A percentile compares a stretch with the other conserved stretches of the same genome.
Conservation (phyloP, 257 asterid genomes). For the Phtheirospermum japonicum region DNA sequence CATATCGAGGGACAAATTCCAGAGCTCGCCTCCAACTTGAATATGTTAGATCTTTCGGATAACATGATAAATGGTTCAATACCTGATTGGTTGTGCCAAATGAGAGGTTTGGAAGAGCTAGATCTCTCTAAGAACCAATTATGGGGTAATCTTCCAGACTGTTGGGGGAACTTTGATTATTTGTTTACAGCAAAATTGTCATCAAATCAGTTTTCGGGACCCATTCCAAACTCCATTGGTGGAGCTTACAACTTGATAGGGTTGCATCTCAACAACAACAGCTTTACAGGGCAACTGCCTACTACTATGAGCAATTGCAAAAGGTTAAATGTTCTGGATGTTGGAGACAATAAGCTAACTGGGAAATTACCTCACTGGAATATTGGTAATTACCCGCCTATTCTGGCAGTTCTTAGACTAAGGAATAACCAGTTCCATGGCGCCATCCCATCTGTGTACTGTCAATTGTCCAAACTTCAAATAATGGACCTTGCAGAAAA, state of each 20-base stretch:
- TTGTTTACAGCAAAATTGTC: not conserved
- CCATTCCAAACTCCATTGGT: constrained; percentile 6
- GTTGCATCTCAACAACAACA: too few species aligned
- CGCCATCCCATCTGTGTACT: not conserved
- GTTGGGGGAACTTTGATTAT: not conserved
- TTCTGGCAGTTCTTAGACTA: not conserved
- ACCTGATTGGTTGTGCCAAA: not conserved
- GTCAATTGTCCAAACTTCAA: not conserved
- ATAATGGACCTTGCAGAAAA: constrained; percentile 7
- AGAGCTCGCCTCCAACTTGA: not conserved
- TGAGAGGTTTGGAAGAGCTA: not conserved
- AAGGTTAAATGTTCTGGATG: too few species aligned
- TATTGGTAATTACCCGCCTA: not conserved
- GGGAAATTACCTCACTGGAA: constrained; percentile 3
- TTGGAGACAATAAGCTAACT: not conserved
- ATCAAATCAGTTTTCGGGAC: constrained; percentile 2
- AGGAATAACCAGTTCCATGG: not conserved
- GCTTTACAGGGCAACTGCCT: too few species aligned
- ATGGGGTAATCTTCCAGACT: constrained; percentile 3
- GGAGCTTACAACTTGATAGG: too few species aligned
- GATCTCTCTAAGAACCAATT: constrained; percentile 13
- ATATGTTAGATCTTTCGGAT: too few species aligned
- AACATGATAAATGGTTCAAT: not conserved
- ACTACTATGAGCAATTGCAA: too few species aligned
- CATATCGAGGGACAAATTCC: not conserved